Conservation (phyloP, 1,139 yeast species). For the Dujonia santamariae region DNA sequence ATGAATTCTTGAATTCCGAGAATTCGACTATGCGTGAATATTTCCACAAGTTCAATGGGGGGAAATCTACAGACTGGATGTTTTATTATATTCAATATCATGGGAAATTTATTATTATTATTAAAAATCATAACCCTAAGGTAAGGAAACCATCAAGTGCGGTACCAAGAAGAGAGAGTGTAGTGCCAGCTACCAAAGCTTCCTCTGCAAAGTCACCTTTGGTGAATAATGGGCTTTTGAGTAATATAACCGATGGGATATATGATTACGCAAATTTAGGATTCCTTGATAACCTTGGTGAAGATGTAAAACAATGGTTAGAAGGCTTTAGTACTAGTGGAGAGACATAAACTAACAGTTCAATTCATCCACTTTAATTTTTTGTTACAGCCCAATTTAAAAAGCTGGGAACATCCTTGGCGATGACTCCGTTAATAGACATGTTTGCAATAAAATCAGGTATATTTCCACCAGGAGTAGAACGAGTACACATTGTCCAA, state of each 20-base stretch:
- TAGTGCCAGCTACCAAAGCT: not conserved
- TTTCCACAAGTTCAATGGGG: slow-evolving; percentile 42
- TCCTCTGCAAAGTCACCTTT: slow-evolving; percentile 1
- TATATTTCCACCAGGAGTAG: slow-evolving; percentile 64
- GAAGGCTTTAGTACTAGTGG: slow-evolving; percentile 24
- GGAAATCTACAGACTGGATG: slow-evolving; percentile 43
- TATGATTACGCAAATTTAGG: slow-evolving; percentile 30
- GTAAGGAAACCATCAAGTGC: slow-evolving; percentile 10
- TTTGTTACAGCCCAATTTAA: slow-evolving; percentile 39
- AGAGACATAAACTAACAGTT: slow-evolving; percentile 13
- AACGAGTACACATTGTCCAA: slow-evolving; percentile 66
- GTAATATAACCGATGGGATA: slow-evolving; percentile 22
- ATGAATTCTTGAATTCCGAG: slow-evolving; percentile 19
- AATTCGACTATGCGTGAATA: slow-evolving; percentile 27
- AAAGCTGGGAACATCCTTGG: slow-evolving; percentile 66
- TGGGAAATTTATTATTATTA: slow-evolving; percentile 31
- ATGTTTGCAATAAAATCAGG: slow-evolving; percentile 63
- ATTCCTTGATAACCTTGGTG: slow-evolving; percentile 43
- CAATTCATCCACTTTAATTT: not conserved
- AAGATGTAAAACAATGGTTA: slow-evolving; percentile 44
- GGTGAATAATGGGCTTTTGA: slow-evolving; percentile 8
- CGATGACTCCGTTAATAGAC: slow-evolving; percentile 54
- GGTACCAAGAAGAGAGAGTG: slow-evolving; percentile 3
- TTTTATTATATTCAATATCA: slow-evolving; percentile 35
- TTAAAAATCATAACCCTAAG: slow-evolving; percentile 33